Evolutionary conservation across 345 rosid genomes (phyloP).

Genomic region (Populus davidiana): DNA sequence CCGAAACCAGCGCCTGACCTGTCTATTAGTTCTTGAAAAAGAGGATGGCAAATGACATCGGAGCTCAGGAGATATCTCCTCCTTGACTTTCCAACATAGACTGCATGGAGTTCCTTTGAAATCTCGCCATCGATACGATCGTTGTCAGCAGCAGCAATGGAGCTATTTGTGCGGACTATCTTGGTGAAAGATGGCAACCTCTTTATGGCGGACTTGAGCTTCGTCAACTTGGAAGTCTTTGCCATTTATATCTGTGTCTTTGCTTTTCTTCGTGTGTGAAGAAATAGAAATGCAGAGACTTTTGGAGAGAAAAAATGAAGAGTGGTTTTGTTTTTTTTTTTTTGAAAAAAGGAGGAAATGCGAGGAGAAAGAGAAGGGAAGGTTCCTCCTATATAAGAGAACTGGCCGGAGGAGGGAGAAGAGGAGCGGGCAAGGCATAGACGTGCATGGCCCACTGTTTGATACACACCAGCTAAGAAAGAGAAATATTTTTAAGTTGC

Average conservation of each 20-base stretch:
- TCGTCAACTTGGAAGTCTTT: slow-evolving; percentile 64
- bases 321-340: not conserved
- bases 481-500: slow-evolving; percentile 15
- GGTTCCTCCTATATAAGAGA: slow-evolving; percentile 32
- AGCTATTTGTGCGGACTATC: slow-evolving; percentile 31
- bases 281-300: not conserved
- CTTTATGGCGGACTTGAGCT: slow-evolving; percentile 87
- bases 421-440: not conserved
- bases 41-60: slow-evolving; percentile 64
- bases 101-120: slow-evolving; percentile 44
- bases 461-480: slow-evolving; percentile 59
- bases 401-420: not conserved
- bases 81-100: slow-evolving; percentile 84
- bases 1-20: slow-evolving; percentile 39
- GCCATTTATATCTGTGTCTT: slow-evolving; percentile 41
- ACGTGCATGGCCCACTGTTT: slow-evolving; percentile 59
- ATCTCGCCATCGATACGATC: not conserved
- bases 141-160: slow-evolving; percentile 8
- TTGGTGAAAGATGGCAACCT: slow-evolving; percentile 76
- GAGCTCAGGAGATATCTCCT: slow-evolving; percentile 61
- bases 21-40: slow-evolving; percentile 67
- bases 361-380: slow-evolving; percentile 34
- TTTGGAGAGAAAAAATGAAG: slow-evolving; percentile 11
- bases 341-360: not conserved
- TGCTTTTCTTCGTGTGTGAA: not conserved